A percentile compares a stretch with the other conserved stretches of the same genome.
phyloP scores from a whole-genome alignment of 176 grass and related monocot species.

The Chrysopogon serrulatus region DNA sequence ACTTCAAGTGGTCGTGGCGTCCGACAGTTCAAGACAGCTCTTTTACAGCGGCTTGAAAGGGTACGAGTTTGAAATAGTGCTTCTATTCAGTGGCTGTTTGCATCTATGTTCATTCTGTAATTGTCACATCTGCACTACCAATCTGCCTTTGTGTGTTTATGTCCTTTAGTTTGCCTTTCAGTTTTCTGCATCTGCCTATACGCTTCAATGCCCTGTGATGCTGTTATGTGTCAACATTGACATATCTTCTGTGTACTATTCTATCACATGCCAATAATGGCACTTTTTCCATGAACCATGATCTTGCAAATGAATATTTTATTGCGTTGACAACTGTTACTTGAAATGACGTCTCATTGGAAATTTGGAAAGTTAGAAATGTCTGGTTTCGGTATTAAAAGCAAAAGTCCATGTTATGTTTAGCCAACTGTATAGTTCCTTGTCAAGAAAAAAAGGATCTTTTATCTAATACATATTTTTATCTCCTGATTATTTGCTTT shows the following conservation, averaged over 20 bases:
- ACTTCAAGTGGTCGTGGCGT: constrained; percentile 92
- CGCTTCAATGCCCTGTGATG: neutral
- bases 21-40: constrained; percentile 94
- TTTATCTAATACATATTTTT: constrained; percentile 6
- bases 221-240: neutral
- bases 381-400: neutral
- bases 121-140: neutral
- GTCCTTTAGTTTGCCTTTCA: neutral
- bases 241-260: neutral
- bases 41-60: constrained; percentile 88
- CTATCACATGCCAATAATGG: neutral
- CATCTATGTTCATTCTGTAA: neutral
- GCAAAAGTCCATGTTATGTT: neutral
- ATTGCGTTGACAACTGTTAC: neutral
- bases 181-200: neutral
- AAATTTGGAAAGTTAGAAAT: neutral
- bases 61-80: constrained; percentile 29
- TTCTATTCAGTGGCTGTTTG: neutral
- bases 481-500: neutral
- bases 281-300: neutral
- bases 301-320: neutral
- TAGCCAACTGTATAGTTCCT: neutral
- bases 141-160: neutral
- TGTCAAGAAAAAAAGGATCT: neutral
- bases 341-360: neutral